Conservation (phyloP, 805 yeast genomes). For the Nadsonia fulvescens region DNA sequence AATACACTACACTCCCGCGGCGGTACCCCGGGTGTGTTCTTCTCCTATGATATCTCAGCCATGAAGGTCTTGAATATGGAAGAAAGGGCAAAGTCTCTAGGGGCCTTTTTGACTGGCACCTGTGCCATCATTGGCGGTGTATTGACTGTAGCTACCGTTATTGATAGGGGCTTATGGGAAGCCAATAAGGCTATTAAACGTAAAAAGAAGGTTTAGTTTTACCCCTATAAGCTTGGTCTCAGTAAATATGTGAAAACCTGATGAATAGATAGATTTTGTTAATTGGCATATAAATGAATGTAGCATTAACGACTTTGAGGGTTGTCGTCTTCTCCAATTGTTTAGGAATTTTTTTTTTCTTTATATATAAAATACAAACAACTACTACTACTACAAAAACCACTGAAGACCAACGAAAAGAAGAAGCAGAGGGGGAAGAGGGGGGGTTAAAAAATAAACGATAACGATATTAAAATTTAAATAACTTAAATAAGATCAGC, state of each 20-base stretch:
- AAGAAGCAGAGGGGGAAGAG: too few relatives aligned
- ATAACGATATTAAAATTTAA: neutral
- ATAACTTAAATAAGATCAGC: conserved; percentile 18
- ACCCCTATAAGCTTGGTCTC: neutral
- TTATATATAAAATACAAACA: too few relatives aligned
- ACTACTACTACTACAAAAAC: too few relatives aligned
- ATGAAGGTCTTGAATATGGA: conserved; percentile 78
- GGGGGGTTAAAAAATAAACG: too few relatives aligned
- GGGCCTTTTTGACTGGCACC: conserved; percentile 64
- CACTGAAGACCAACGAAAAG: too few relatives aligned
- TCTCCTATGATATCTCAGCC: conserved; percentile 84
- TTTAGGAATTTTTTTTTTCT: too few relatives aligned
- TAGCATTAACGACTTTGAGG: too few relatives aligned
- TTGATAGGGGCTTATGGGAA: conserved; percentile 77
- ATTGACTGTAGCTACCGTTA: conserved; percentile 73
- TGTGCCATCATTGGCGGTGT: conserved; percentile 88
- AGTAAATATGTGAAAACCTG: too few relatives aligned
- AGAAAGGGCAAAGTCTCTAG: conserved; percentile 51
- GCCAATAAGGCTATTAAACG: conserved; percentile 62
- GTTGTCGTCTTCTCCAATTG: too few relatives aligned
- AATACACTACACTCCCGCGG: conserved; percentile 56
- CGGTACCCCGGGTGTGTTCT: conserved; percentile 79
- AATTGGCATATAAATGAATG: too few relatives aligned
- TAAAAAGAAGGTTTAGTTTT: conserved; percentile 31
- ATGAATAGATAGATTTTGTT: too few relatives aligned